phyloP scores from a whole-genome alignment of 148 eudicot species.

The Camellia sinensis region DNA sequence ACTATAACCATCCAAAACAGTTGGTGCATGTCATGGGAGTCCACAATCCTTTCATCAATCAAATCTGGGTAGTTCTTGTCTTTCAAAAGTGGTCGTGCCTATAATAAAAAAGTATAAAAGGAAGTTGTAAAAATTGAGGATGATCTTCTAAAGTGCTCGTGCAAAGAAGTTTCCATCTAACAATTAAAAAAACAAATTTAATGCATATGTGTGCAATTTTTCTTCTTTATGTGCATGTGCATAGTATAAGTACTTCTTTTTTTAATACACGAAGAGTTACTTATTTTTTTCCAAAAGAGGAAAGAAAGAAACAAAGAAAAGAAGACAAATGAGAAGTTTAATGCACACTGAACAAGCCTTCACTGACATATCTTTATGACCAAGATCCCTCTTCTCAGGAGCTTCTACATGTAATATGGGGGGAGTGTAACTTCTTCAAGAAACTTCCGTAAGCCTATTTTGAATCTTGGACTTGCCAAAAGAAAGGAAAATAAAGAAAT shows the following conservation, averaged over 20 bases:
- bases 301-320: background rate
- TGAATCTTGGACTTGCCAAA: too few species aligned
- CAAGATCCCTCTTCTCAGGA: background rate
- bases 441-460: background rate
- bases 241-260: background rate
- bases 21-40: conserved; percentile 31
- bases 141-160: background rate
- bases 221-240: background rate
- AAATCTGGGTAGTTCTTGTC: conserved; percentile 34
- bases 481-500: too few species aligned
- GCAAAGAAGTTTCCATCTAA: too few species aligned
- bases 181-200: too few species aligned
- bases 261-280: background rate
- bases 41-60: conserved; percentile 28
- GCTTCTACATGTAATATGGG: background rate
- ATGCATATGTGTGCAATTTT: background rate
- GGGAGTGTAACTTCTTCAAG: background rate
- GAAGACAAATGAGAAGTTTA: background rate
- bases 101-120: background rate
- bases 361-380: background rate
- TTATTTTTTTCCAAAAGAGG: background rate
- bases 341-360: background rate
- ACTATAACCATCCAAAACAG: conserved; percentile 36
- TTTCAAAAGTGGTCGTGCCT: conserved; percentile 44
- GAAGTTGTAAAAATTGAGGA: background rate